Conservation (phyloP, 768 basidiomycete genomes). For the Lentinus tigrinus region DNA sequence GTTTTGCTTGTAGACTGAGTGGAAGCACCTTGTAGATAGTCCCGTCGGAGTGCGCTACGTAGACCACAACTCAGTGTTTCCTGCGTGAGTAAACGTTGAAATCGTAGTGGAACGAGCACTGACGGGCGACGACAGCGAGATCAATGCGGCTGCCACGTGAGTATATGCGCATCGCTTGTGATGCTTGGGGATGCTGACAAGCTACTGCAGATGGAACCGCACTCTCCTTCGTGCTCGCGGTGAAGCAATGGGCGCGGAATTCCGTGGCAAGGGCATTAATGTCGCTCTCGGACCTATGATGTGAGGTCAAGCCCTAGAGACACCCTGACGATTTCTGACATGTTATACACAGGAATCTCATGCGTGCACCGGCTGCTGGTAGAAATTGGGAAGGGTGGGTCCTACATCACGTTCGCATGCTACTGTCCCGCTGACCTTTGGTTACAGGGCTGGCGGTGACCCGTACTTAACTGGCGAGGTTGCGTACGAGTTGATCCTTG, state of each 20-base stretch:
- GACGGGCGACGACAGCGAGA: conserved; percentile 24
- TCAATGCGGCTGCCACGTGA: conserved; percentile 72
- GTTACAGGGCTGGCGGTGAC: conserved; percentile 49
- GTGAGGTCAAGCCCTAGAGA: no score
- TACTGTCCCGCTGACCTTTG: not conserved
- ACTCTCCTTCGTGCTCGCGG: conserved; percentile 76
- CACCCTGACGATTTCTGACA: conserved; percentile 25
- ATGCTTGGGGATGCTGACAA: not conserved
- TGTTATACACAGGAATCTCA: conserved; percentile 9
- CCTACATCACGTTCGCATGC: not conserved
- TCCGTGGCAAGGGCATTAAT: conserved; percentile 82
- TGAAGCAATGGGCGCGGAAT: conserved; percentile 79
- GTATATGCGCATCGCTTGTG: conserved; percentile 21
- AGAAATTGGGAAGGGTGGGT: conserved; percentile 83
- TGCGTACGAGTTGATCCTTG: conserved; percentile 77
- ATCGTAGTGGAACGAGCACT: no score
- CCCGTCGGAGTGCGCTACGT: conserved; percentile 43
- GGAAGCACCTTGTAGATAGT: conserved; percentile 22
- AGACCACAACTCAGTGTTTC: conserved; percentile 41
- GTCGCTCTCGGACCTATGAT: conserved; percentile 80
- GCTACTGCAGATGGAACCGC: conserved; percentile 65
- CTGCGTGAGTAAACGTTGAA: conserved; percentile 33
- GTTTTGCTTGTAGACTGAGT: not conserved
- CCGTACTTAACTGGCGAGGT: conserved; percentile 80
- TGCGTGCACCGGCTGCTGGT: conserved; percentile 53